Evolutionary conservation across 768 basidiomycete genomes (phyloP).

Genomic region (Termitomyces sp.): DNA sequence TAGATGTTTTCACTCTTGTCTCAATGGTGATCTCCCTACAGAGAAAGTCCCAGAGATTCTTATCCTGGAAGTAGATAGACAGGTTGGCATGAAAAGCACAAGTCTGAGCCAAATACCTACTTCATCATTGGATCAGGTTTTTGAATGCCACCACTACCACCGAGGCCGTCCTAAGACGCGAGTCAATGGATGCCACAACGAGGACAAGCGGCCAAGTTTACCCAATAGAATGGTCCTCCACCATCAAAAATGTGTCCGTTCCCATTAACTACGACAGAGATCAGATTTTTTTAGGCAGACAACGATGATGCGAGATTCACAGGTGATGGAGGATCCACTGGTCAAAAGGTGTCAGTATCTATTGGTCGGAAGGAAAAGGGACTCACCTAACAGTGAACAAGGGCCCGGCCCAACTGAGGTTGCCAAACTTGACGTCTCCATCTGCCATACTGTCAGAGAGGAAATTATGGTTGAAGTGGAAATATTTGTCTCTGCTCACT

Average conservation of each 20-base stretch:
- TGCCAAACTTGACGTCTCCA: constrained; percentile 56
- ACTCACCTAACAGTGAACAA: constrained; percentile 45
- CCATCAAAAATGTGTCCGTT: constrained; percentile 38
- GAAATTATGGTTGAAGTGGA: background rate
- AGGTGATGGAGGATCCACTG: constrained; percentile 45
- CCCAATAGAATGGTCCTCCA: constrained; percentile 40
- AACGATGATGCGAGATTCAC: constrained; percentile 23
- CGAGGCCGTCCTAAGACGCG: constrained; percentile 30
- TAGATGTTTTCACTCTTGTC: background rate
- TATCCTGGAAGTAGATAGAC: constrained; percentile 21
- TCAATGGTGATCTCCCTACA: constrained; percentile 13
- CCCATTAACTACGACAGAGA: constrained; percentile 28
- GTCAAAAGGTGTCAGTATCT: background rate
- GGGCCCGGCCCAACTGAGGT: constrained; percentile 46
- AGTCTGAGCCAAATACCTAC: constrained; percentile 13
- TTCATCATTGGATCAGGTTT: constrained; percentile 44
- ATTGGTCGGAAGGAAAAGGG: background rate
- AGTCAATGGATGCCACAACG: background rate
- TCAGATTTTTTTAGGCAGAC: background rate
- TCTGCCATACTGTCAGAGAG: constrained; percentile 24
- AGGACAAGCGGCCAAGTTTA: constrained; percentile 8
- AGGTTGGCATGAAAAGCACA: background rate
- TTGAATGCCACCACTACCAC: constrained; percentile 30
- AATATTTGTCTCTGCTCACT: constrained; percentile 29
- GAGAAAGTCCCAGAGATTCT: constrained; percentile 32